Percentiles rank a stretch among this genome's conserved stretches.
Conservation (phyloP, 225 moss, liverwort and hornwort species). For the Polytrichum commune region DNA sequence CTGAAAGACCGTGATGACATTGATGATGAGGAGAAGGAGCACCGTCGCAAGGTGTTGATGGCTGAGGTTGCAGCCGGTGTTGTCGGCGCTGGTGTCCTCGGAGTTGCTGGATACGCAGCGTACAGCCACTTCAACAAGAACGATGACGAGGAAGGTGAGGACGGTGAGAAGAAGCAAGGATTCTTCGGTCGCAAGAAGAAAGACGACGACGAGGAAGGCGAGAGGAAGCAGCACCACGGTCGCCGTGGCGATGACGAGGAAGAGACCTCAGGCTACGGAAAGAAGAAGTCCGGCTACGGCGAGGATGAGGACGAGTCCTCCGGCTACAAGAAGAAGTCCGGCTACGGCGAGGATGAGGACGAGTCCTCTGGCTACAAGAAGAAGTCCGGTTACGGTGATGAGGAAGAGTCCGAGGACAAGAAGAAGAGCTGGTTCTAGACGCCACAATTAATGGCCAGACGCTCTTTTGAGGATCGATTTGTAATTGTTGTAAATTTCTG, state of each 20-base stretch:
- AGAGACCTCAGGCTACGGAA: slow-evolving; percentile 23
- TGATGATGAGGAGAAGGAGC: slow-evolving; percentile 34
- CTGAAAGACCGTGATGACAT: slow-evolving; percentile 38
- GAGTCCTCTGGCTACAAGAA: not conserved
- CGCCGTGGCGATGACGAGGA: slow-evolving; percentile 11
- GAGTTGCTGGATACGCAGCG: slow-evolving; percentile 26
- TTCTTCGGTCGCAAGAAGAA: slow-evolving; percentile 10
- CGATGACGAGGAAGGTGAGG: slow-evolving; percentile 13
- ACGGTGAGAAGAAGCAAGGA: slow-evolving; percentile 3
- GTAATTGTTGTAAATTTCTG: too few relatives aligned
- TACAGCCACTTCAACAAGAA: slow-evolving; percentile 36
- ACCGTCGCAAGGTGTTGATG: slow-evolving; percentile 31
- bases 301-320: slow-evolving; percentile 2
- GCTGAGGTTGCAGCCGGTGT: slow-evolving; percentile 42
- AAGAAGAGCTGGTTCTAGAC: slow-evolving; percentile 34
- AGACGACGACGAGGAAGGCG: slow-evolving; percentile 1
- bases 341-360: not conserved
- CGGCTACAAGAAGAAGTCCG: not conserved
- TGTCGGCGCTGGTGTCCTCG: slow-evolving; percentile 15
- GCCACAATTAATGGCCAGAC: too few relatives aligned
- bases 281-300: not conserved
- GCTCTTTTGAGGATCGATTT: too few relatives aligned
- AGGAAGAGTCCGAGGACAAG: slow-evolving; percentile 14
- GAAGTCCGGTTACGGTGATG: not conserved
- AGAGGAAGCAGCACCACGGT: not conserved